Evolutionary conservation across 2,329 filamentous ascomycete species (phyloP), one percentile per base, ranked within the genome.

Genomic region (Xylaria sp.): DNA sequence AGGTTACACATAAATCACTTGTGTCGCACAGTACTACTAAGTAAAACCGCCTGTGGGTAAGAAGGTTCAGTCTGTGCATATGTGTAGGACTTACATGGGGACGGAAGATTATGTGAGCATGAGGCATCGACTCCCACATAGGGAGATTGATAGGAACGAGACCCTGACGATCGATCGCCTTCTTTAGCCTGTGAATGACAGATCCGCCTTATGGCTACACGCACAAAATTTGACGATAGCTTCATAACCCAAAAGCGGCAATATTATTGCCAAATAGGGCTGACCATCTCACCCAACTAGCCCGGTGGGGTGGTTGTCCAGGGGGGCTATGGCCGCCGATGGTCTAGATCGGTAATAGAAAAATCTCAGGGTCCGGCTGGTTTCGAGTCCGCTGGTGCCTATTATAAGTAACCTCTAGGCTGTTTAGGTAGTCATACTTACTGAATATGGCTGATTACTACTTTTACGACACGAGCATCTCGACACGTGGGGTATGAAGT

Each of bases 1-100:
- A 17, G 7, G 28, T 31, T 31, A n/a, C 17, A n/a, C 26, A 38
- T 66, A 78, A 62, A 54, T 10, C 17, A n/a, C 28, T 36, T 28
- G 17, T 38, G 10, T 59, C 23, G 57, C 48, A 13, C 38, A 40
- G 38, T 40, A 40, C 15, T 6, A 15, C 5, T 17, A 40, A 40
- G 13, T 40, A 15, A 5, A 40, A 40, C 15, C 13, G 38, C 3
- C 4, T 15, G 5, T 3, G 13, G 13, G 13, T 40, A 17, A 6
- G 38, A 33, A 33, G 3, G 28, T 38, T 38, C 36, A 40, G 38
- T 40, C 38, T 40, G 4, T 40, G 38, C 38, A 40, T 17, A 6
- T 15, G 38, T 15, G 38, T 40, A 17, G 38, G 11, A 38, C 36
- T 13, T 15, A 15, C 28, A 33, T 7, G 75, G 40, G 15, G 4